Evolutionary conservation across 23 red algal genomes (phyloP), one percentile per base, ranked within the genome.

Genomic region (Cyanidium caldarium): DNA sequence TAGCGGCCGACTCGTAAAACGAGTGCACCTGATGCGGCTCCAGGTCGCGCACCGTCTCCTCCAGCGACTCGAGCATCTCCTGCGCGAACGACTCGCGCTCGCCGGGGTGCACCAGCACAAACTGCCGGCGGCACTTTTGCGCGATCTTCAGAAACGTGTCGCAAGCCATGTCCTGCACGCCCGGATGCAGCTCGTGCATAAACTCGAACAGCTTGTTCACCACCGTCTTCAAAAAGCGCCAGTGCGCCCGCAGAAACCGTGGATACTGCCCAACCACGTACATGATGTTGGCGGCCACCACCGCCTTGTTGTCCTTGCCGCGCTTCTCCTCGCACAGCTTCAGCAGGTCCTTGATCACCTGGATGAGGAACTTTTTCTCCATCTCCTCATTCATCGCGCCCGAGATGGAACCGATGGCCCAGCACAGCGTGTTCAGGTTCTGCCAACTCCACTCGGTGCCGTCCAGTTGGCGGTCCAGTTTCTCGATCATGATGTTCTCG

Each of bases 141-240:
- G 85, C 84, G 67, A 96, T 96, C 78, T 96, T 96, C 56, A 87
- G 75, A 80, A 96, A 96, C 28, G 91, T 96, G 69, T 96, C 91
- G 44, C 91, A 96, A 2, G 91, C 91, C 91, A 96, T 96, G 56
- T 96, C 91, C 44, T 96, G 91, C 7, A 96, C 91, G 33, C 91
- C 91, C 26, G 91, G 91, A 57, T 96, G 91, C 20, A 83, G 79
- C 65, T 96, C 91, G 69, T 96, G 91, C 91, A 96, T 96, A 66
- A 96, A 96, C 79, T 96, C 91, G 79, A 96, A 96, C 3, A 88
- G 77, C 73, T 96, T 96, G 79, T 87, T 84, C 38, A 96, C 91
- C 30, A 96, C 91, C 5, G 91, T 96, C 67, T 88, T 85, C 76
- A 87, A 67, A 66, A 96, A 96, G 38, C 86, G 86, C 91, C 91